Evolutionary conservation across 2,329 filamentous ascomycete species (phyloP).

Genomic region (Nothophaeocryptopus gaeumannii): DNA sequence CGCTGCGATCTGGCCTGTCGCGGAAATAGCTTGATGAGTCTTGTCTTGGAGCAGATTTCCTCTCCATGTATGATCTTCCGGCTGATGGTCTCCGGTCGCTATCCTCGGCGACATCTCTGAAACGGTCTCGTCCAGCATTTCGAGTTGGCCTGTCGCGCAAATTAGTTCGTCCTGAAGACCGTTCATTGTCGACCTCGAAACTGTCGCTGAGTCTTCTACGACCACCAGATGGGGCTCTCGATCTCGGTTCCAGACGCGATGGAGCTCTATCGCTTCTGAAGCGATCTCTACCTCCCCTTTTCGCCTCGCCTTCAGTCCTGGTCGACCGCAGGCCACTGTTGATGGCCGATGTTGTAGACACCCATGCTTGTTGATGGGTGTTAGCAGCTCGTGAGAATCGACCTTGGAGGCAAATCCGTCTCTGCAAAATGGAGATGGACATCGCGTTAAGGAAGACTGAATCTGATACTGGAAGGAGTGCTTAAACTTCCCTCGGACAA

Average conservation of each 20-base stretch:
- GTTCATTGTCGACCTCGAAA: background rate
- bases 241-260: background rate
- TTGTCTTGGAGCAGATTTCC: no score
- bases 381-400: conserved; percentile 1
- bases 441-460: background rate
- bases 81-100: no score
- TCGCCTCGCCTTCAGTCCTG: conserved; percentile 10
- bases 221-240: background rate
- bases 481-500: conserved; percentile 2
- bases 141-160: no score
- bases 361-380: conserved; percentile 26
- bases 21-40: no score
- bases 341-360: conserved; percentile 67
- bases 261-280: conserved; percentile 1
- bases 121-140: no score
- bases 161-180: background rate
- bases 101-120: no score
- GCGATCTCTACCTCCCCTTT: conserved; percentile 20
- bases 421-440: conserved; percentile 11
- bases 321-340: conserved; percentile 58
- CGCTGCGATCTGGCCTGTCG: no score
- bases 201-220: background rate
- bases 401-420: conserved; percentile 13
- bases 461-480: background rate
- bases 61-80: no score